These are phyloP conservation scores for Diaporthe sp. DNA, from an alignment of 2,329 filamentous ascomycete species.

Conservation along the genomic window DNA sequence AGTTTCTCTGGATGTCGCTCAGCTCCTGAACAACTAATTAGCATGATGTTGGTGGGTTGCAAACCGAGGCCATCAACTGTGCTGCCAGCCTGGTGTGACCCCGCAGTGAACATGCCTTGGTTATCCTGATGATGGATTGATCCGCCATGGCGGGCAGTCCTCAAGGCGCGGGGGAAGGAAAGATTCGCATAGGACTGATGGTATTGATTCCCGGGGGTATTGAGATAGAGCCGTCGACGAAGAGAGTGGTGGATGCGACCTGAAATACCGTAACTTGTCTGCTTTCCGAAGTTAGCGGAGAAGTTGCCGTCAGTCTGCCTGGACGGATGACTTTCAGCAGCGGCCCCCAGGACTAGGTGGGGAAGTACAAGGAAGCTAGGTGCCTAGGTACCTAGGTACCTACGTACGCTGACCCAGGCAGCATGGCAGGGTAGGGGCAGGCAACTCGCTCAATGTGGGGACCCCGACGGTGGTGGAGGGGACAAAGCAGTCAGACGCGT, in stretches of 20 bases:
- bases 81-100: conserved; percentile 38
- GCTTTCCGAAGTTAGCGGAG: conserved; percentile 17
- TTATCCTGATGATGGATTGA: conserved; percentile 90
- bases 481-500: conserved; percentile 35
- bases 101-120: conserved; percentile 71
- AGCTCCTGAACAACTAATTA: conserved; percentile 74
- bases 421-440: not conserved
- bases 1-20: conserved; percentile 84
- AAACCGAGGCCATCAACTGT: conserved; percentile 19
- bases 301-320: not conserved
- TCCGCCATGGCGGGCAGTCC: conserved; percentile 73
- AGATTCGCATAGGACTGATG: conserved; percentile 37
- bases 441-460: conserved; percentile 7
- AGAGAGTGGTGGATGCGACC: not conserved
- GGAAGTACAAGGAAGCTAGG: conserved; percentile 7
- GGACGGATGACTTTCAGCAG: conserved; percentile 17
- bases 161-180: conserved; percentile 23
- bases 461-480: conserved; percentile 4
- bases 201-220: not conserved
- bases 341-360: not conserved
- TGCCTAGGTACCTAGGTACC: too few relatives aligned
- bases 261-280: conserved; percentile 3
- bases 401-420: not conserved
- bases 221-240: conserved; percentile 9
- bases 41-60: conserved; percentile 25